A percentile compares a stretch with the other conserved stretches of the same genome.
phyloP scores from a whole-genome alignment of 768 basidiomycete species.

The Rubroboletus pulcherrimus region DNA sequence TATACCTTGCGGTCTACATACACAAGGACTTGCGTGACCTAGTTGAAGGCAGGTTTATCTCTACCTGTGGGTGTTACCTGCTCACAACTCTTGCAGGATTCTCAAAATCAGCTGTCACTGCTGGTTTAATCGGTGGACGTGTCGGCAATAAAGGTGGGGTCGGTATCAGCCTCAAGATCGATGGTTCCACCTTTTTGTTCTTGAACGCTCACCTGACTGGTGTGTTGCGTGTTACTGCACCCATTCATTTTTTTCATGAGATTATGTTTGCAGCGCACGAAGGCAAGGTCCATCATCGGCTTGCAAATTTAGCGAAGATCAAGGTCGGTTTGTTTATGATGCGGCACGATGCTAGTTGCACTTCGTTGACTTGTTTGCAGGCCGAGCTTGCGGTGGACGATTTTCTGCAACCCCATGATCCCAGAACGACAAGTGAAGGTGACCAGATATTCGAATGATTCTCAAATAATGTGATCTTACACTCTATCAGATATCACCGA shows the following conservation, averaged over 20 bases:
- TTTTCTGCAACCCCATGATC: slow-evolving; percentile 64
- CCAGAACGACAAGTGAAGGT: slow-evolving; percentile 72
- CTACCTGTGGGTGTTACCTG: background rate
- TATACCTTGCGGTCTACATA: slow-evolving; percentile 74
- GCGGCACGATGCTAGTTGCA: background rate
- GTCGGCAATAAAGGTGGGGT: slow-evolving; percentile 93
- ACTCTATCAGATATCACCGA: slow-evolving; percentile 64
- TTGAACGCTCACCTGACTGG: slow-evolving; percentile 91
- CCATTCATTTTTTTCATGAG: background rate
- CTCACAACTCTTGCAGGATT: slow-evolving; percentile 41
- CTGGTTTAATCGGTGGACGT: slow-evolving; percentile 86
- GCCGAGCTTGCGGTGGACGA: slow-evolving; percentile 74
- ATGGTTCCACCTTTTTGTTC: slow-evolving; percentile 81
- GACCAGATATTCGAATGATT: background rate
- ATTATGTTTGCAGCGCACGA: slow-evolving; percentile 56
- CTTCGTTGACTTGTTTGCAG: slow-evolving; percentile 34
- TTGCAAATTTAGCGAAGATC: slow-evolving; percentile 86
- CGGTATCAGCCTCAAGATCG: slow-evolving; percentile 83
- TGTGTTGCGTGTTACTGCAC: slow-evolving; percentile 20
- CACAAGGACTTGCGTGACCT: slow-evolving; percentile 65
- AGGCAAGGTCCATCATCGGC: slow-evolving; percentile 68
- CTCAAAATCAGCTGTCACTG: slow-evolving; percentile 79
- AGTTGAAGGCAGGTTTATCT: slow-evolving; percentile 48
- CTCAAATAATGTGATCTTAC: slow-evolving; percentile 5
- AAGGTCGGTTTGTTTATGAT: slow-evolving; percentile 45